Base-by-base conservation (phyloP, 164 flowering plant species). In the Magnolia kwangsiensis region DNA sequence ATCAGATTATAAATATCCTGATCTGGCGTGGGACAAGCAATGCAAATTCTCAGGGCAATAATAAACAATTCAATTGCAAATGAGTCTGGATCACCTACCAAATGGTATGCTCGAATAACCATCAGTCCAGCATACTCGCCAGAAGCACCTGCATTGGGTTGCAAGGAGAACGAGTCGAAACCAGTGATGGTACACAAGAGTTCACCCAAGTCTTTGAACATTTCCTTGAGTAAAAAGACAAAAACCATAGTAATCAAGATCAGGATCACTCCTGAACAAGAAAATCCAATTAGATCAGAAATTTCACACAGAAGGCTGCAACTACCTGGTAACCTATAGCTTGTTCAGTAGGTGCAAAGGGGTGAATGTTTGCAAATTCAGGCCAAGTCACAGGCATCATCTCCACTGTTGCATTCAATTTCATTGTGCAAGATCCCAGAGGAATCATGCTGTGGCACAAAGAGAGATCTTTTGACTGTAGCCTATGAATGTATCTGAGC, bases 311-410 rank as follows among this genome's bases (percentile, higher is more conserved):
- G 71, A 37, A 68, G 13, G 24, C 2, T 72, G 50, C 29, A 78
- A 58, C 31, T 86, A 94, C 99, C 96, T 96, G 98, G 82, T 88
- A 96, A 73, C 99, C 99, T 78, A 71, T 77, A 29, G 97, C 90
- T 83, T 96, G 99, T 59, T 96, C 95, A 27, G 69, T 29, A 29
- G 99, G 99, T 72, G 99, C 98, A 82, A 96, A 96, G 14, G 99
- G 99, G 73, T 96, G 99, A 63, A 96, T 83, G 73, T 91, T 79
- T 67, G 97, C 72, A 76, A 96, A 96, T 77, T 73, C 79, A 66
- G 99, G 98, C 93, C 92, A 94, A 78, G 99, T 94, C 73, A 96
- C 97, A 4, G 99, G 99, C 91, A 94, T 96, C 99, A 96, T 96
- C 80, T 96, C 99, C 21, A 85, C 87, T 11, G 99, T 94, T 68